Percentiles rank a stretch among this genome's conserved stretches.
These are phyloP conservation scores for Eucalyptus camaldulensis DNA, from an alignment of 345 rosid genomes.

Conservation along the genomic window DNA sequence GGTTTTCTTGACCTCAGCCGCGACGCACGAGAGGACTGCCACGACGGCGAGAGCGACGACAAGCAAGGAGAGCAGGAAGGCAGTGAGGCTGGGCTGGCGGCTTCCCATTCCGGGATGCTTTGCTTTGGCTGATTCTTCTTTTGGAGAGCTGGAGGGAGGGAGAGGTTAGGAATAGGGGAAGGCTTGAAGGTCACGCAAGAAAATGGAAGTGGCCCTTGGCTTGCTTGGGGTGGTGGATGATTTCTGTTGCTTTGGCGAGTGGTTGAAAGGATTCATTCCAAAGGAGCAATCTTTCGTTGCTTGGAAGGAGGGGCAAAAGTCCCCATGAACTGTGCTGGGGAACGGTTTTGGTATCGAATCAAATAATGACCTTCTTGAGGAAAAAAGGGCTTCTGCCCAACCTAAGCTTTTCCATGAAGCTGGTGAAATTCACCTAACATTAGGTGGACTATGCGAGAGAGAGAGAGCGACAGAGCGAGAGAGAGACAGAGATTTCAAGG, in stretches of 20 bases:
- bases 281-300: background rate
- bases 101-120: background rate
- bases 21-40: conserved; percentile 38
- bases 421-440: background rate
- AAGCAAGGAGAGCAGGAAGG: background rate
- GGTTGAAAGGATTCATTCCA: background rate
- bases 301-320: background rate
- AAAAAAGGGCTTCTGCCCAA: background rate
- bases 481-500: background rate
- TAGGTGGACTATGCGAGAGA: background rate
- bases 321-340: background rate
- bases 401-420: background rate
- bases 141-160: background rate
- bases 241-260: background rate
- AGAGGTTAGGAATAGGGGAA: background rate
- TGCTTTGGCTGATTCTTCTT: background rate
- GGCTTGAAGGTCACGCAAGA: background rate
- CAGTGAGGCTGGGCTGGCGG: background rate
- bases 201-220: background rate
- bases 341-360: background rate
- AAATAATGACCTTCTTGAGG: background rate
- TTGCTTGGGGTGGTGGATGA: background rate
- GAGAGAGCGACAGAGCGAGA: background rate
- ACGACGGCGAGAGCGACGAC: conserved; percentile 29
- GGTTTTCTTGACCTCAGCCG: conserved; percentile 54